A percentile compares a stretch with the other conserved stretches of the same genome.
Evolutionary conservation across 306 rosid species (phyloP).

Genomic region (Cicer chorassanicum): DNA sequence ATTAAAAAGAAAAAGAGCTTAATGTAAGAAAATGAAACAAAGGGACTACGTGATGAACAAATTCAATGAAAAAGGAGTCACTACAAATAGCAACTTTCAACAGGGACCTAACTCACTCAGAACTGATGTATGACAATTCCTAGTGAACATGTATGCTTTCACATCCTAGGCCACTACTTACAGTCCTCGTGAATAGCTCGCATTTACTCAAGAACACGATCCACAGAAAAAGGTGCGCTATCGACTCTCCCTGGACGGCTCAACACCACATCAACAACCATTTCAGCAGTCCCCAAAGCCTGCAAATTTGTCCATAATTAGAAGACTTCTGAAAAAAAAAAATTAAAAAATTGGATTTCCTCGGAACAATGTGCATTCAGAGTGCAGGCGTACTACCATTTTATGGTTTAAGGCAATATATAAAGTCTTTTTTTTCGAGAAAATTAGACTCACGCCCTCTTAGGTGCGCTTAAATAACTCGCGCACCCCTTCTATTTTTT

Average conservation of each 20-base stretch:
- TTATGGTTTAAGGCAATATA: background rate
- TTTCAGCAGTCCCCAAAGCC: conserved; percentile 94
- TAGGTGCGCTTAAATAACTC: background rate
- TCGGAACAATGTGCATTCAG: conserved; percentile 10
- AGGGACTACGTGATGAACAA: background rate
- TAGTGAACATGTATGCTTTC: conserved; percentile 12
- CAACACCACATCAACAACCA: conserved; percentile 71
- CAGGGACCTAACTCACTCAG: background rate
- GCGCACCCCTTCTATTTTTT: background rate
- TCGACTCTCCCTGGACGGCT: conserved; percentile 61
- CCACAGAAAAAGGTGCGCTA: conserved; percentile 57
- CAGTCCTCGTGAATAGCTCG: background rate
- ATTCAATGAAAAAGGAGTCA: background rate
- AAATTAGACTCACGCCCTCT: background rate
- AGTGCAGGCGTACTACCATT: conserved; percentile 4
- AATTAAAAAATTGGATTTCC: conserved; percentile 16
- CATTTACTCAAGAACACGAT: conserved; percentile 37
- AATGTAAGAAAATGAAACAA: background rate
- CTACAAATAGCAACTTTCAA: background rate
- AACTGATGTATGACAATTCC: conserved; percentile 12
- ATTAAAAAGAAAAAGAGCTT: background rate
- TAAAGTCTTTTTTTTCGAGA: background rate
- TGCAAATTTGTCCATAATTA: conserved; percentile 51
- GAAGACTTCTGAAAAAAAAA: conserved; percentile 20
- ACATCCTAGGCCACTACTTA: conserved; percentile 6